These are phyloP conservation scores for Limonomyces culmigenus DNA, from an alignment of 1,284 basidiomycete genomes.

Conservation along the genomic window DNA sequence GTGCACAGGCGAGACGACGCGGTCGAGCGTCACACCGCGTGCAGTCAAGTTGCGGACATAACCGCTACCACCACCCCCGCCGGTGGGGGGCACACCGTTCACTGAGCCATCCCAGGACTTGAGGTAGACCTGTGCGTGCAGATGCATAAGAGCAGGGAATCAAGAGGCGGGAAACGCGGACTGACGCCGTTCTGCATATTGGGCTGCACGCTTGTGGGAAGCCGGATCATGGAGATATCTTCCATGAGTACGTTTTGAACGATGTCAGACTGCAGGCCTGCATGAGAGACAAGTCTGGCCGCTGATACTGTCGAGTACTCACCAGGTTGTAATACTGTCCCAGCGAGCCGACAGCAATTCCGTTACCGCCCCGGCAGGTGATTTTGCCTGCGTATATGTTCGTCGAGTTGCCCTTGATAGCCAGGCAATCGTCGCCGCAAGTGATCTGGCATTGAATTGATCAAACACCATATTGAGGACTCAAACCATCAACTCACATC, in stretches of 20 bases:
- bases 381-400: constrained; percentile 32
- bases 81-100: constrained; percentile 40
- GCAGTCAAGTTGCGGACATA: constrained; percentile 31
- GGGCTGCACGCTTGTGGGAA: constrained; percentile 30
- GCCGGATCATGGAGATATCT: constrained; percentile 29
- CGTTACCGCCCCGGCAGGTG: constrained; percentile 44
- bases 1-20: constrained; percentile 27
- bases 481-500: constrained; percentile 15
- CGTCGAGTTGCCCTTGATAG: constrained; percentile 50
- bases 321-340: constrained; percentile 43
- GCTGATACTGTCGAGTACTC: too few relatives aligned
- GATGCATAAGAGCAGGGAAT: too few relatives aligned
- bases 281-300: too few relatives aligned
- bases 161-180: too few relatives aligned
- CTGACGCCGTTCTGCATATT: constrained; percentile 34
- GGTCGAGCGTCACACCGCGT: constrained; percentile 27
- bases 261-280: constrained; percentile 30
- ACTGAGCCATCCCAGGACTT: constrained; percentile 44
- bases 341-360: constrained; percentile 45
- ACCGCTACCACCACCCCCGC: constrained; percentile 43
- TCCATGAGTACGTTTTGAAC: constrained; percentile 39
- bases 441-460: too few relatives aligned
- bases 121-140: constrained; percentile 42
- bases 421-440: constrained; percentile 50
- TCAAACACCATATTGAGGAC: too few relatives aligned